A percentile compares a stretch with the other conserved stretches of the same genome.
Evolutionary conservation across 2,329 filamentous ascomycete species (phyloP).

Genomic region (Hymenotorrendiella dingleyae): DNA sequence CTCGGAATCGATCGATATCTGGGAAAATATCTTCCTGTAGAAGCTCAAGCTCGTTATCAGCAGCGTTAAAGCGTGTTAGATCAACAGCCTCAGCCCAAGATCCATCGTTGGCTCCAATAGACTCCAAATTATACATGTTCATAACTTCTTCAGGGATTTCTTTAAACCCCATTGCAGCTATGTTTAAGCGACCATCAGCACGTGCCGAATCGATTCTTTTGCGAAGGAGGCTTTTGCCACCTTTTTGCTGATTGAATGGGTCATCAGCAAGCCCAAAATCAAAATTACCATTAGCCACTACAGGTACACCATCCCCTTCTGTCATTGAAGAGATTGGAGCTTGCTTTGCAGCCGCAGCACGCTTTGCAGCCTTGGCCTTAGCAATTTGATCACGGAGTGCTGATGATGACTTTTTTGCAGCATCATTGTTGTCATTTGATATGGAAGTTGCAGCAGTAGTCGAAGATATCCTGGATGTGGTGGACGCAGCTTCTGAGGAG

Average conservation of each 20-base stretch:
- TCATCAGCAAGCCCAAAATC: slow-evolving; percentile 56
- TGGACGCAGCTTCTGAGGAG: slow-evolving; percentile 22
- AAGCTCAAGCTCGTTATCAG: slow-evolving; percentile 79
- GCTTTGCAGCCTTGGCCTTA: slow-evolving; percentile 79
- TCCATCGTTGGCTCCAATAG: slow-evolving; percentile 54
- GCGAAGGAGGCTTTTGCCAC: slow-evolving; percentile 60
- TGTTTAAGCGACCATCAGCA: slow-evolving; percentile 76
- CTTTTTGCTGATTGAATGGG: slow-evolving; percentile 62
- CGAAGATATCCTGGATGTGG: slow-evolving; percentile 17
- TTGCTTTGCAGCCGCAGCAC: slow-evolving; percentile 41
- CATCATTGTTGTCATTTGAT: slow-evolving; percentile 32
- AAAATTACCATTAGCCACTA: slow-evolving; percentile 46
- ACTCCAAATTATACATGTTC: slow-evolving; percentile 82
- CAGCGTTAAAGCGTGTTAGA: slow-evolving; percentile 74
- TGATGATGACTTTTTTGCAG: slow-evolving; percentile 63
- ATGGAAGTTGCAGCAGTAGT: slow-evolving; percentile 16
- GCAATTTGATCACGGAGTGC: slow-evolving; percentile 87
- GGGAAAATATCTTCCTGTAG: slow-evolving; percentile 75
- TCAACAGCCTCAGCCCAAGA: slow-evolving; percentile 93
- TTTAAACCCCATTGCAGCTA: slow-evolving; percentile 75
- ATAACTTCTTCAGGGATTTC: slow-evolving; percentile 77
- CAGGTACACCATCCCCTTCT: slow-evolving; percentile 30
- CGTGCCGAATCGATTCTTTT: slow-evolving; percentile 69
- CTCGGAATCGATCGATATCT: slow-evolving; percentile 54
- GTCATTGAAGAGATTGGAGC: slow-evolving; percentile 21